Conservation (phyloP, 2,329 filamentous ascomycete species). For the Pseudocercospora fuligena region DNA sequence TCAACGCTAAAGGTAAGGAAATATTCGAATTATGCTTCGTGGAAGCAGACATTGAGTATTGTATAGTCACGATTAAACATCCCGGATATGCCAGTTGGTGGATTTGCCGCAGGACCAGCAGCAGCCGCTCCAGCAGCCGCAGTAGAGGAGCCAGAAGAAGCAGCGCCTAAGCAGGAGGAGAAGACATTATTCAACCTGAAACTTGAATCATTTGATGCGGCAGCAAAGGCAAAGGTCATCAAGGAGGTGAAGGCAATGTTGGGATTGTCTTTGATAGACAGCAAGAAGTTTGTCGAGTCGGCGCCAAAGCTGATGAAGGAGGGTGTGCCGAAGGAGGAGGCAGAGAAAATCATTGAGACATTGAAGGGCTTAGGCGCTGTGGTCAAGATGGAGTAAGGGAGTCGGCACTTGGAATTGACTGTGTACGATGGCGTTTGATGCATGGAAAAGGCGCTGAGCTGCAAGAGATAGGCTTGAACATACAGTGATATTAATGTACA, state of each 20-base stretch:
- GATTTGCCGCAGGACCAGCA: slow-evolving; percentile 72
- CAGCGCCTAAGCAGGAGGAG: slow-evolving; percentile 83
- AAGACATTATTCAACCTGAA: slow-evolving; percentile 98
- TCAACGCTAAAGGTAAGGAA: slow-evolving; percentile 82
- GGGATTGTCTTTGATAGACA: slow-evolving; percentile 94
- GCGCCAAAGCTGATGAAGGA: slow-evolving; percentile 99
- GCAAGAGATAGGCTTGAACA: slow-evolving; percentile 8
- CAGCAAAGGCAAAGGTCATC: slow-evolving; percentile 96
- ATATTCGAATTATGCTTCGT: neutral
- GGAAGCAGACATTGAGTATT: slow-evolving; percentile 11
- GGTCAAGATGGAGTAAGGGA: slow-evolving; percentile 78
- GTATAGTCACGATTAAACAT: slow-evolving; percentile 91
- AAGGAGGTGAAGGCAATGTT: slow-evolving; percentile 99
- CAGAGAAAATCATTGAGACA: slow-evolving; percentile 95
- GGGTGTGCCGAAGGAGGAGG: slow-evolving; percentile 97
- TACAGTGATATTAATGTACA: slow-evolving; percentile 23
- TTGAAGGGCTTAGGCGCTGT: slow-evolving; percentile 93
- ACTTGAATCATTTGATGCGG: slow-evolving; percentile 85
- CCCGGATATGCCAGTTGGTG: slow-evolving; percentile 93
- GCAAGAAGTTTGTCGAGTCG: slow-evolving; percentile 99
- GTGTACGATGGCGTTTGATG: slow-evolving; percentile 15
- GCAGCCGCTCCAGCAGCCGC: slow-evolving; percentile 66
- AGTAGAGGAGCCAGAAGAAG: slow-evolving; percentile 76
- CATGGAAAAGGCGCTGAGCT: slow-evolving; percentile 16
- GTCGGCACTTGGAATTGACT: neutral